Evolutionary conservation across 106 monocot genomes (phyloP), one percentile per base, ranked within the genome.

Genomic region (Acanthochlamys bracteata): DNA sequence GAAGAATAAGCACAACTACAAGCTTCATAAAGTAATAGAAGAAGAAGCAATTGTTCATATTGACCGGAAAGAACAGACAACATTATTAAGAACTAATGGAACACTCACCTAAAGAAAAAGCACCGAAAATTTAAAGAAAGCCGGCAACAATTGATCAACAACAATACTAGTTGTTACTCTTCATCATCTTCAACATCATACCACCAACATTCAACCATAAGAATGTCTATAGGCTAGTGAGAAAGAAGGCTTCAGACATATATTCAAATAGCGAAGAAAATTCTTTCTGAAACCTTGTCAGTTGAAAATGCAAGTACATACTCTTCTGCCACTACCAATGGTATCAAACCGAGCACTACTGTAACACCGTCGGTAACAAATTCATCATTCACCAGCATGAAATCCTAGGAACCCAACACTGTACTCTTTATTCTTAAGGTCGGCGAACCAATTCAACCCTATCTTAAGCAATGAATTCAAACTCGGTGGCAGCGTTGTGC

Each of bases 31-130:
- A 73, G 79, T 26, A 79, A 79, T 42, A 71, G 77, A 58, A 73
- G 79, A n/a, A 73, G 73, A 73, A 25, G 73, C 79, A 20, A 79
- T 73, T 41, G 73, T 41, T 69, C 79, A 10, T 79, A 79, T 45
- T 68, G 73, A 25, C 79, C 79, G 4, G 69, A 79, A 13, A 68
- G 79, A 51, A 79, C 79, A 0, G 79, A 79, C 64, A 79, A 79
- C n/a, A n/a, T n/a, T n/a, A n/a, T 79, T 27, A 79, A 79, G 73
- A 79, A 79, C 58, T 69, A 73, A 52, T 79, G 79, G 79, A 79
- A 79, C 69, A 79, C 79, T 13, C 79, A 79, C 42, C 63, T 79
- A 10, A 79, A 74, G 69, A 79, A 79, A 68, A 79, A 79, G 68
- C 64, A n/a, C n/a, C n/a, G n/a, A n/a, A n/a, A n/a, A n/a, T n/a